Evolutionary conservation across 2,329 filamentous ascomycete genomes (phyloP).

Genomic region (Aspergillus neotritici): DNA sequence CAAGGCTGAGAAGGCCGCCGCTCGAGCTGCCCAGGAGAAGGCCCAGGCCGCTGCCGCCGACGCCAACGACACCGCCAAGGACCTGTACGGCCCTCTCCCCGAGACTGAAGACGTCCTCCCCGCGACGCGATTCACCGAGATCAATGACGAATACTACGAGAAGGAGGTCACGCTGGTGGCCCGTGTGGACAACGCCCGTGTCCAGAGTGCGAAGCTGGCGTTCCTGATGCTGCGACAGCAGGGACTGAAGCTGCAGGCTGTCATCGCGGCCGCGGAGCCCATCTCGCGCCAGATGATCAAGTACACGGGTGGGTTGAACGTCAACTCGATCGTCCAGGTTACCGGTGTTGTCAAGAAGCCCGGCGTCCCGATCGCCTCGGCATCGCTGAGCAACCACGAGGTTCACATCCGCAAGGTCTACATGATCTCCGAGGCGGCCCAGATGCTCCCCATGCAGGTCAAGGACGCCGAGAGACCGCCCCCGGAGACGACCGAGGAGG

Average conservation of each 20-base stretch:
- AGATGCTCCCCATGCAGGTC: slow-evolving; percentile 56
- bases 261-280: slow-evolving; percentile 58
- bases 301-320: slow-evolving; percentile 67
- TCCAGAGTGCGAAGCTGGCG: slow-evolving; percentile 84
- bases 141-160: slow-evolving; percentile 58
- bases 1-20: slow-evolving; percentile 71
- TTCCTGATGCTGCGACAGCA: slow-evolving; percentile 82
- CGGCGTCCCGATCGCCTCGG: slow-evolving; percentile 81
- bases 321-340: slow-evolving; percentile 76
- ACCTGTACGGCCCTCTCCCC: slow-evolving; percentile 71
- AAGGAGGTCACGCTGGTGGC: slow-evolving; percentile 70
- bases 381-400: slow-evolving; percentile 72
- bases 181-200: slow-evolving; percentile 79
- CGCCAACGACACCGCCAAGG: slow-evolving; percentile 55
- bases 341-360: slow-evolving; percentile 78
- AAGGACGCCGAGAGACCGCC: slow-evolving; percentile 49
- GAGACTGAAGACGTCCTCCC: slow-evolving; percentile 54
- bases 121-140: slow-evolving; percentile 53
- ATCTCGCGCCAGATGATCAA: slow-evolving; percentile 91
- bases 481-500: slow-evolving; percentile 42
- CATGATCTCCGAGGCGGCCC: slow-evolving; percentile 61
- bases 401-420: slow-evolving; percentile 84
- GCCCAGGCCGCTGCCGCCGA: slow-evolving; percentile 61
- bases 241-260: slow-evolving; percentile 75
- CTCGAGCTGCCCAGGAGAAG: slow-evolving; percentile 67